Evolutionary conservation across 345 rosid species (phyloP).

Genomic region (Clarkia xantiana): DNA sequence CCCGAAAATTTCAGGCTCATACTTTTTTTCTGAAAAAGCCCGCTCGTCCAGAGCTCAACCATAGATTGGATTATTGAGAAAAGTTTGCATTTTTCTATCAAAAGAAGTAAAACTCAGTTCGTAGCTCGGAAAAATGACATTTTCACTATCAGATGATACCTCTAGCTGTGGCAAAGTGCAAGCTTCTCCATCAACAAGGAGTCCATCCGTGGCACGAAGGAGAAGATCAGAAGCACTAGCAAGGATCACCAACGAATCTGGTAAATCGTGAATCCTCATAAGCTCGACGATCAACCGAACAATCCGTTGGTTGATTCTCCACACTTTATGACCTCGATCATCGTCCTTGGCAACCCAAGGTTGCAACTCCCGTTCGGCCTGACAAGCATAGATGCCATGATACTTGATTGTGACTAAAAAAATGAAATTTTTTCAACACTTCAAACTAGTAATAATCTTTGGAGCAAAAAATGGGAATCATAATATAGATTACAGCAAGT

Average conservation of each 20-base stretch:
- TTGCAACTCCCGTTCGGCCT: slow-evolving; percentile 94
- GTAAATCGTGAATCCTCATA: slow-evolving; percentile 79
- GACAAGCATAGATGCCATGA: slow-evolving; percentile 21
- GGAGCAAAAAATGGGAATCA: too few species aligned
- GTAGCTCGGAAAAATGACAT: too few species aligned
- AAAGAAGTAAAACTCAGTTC: too few species aligned
- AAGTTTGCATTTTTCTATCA: too few species aligned
- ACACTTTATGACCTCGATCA: slow-evolving; percentile 83
- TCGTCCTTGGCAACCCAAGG: slow-evolving; percentile 97
- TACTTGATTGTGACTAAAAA: slow-evolving; percentile 20
- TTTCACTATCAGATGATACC: too few species aligned
- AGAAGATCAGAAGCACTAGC: slow-evolving; percentile 94
- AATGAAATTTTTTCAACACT: too few species aligned
- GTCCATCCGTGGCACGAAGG: slow-evolving; percentile 89
- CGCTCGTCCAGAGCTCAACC: too few species aligned
- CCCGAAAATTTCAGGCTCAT: too few species aligned
- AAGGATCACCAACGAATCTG: slow-evolving; percentile 71
- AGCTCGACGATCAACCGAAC: slow-evolving; percentile 78
- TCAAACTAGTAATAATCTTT: too few species aligned
- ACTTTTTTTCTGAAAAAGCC: too few species aligned
- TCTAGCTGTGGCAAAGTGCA: slow-evolving; percentile 92
- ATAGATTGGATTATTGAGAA: too few species aligned
- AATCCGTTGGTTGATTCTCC: slow-evolving; percentile 92
- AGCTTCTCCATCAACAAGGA: slow-evolving; percentile 97
- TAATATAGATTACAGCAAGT: too few species aligned